phyloP scores from a whole-genome alignment of 2,329 filamentous ascomycete genomes.

The Aureobasidium vineae region DNA sequence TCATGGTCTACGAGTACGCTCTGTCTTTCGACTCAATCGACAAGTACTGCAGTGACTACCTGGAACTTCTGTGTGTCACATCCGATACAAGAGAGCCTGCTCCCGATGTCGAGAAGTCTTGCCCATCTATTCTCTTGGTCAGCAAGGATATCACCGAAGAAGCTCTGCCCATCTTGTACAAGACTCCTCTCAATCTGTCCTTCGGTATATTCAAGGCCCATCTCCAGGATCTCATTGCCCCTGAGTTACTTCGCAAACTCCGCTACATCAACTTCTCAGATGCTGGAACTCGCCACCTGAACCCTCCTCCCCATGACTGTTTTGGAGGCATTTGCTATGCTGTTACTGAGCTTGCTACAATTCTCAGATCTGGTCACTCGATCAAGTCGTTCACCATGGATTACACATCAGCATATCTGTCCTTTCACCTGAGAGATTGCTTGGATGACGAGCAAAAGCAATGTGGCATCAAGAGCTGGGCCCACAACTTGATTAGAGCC shows the following conservation, averaged over 20 bases:
- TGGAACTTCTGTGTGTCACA: slow-evolving; percentile 28
- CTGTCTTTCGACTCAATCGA: slow-evolving; percentile 29
- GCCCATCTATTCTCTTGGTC: slow-evolving; percentile 38
- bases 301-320: slow-evolving; percentile 28
- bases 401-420: slow-evolving; percentile 31
- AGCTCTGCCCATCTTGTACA: slow-evolving; percentile 33
- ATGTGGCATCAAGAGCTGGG: slow-evolving; percentile 36
- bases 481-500: slow-evolving; percentile 28
- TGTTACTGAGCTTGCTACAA: slow-evolving; percentile 31
- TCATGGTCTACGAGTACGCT: slow-evolving; percentile 28
- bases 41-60: slow-evolving; percentile 31
- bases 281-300: slow-evolving; percentile 18
- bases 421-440: slow-evolving; percentile 34
- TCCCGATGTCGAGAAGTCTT: slow-evolving; percentile 28
- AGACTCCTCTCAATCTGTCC: slow-evolving; percentile 34
- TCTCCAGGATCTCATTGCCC: slow-evolving; percentile 31
- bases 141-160: slow-evolving; percentile 40
- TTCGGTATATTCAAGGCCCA: slow-evolving; percentile 33
- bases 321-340: slow-evolving; percentile 36
- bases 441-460: slow-evolving; percentile 21
- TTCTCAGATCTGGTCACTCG: slow-evolving; percentile 33
- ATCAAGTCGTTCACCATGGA: slow-evolving; percentile 35
- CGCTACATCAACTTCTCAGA: slow-evolving; percentile 29
- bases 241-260: slow-evolving; percentile 33
- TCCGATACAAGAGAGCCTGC: neutral